phyloP scores from a whole-genome alignment of 768 basidiomycete genomes.

The Pleurotus pulmonarius region DNA sequence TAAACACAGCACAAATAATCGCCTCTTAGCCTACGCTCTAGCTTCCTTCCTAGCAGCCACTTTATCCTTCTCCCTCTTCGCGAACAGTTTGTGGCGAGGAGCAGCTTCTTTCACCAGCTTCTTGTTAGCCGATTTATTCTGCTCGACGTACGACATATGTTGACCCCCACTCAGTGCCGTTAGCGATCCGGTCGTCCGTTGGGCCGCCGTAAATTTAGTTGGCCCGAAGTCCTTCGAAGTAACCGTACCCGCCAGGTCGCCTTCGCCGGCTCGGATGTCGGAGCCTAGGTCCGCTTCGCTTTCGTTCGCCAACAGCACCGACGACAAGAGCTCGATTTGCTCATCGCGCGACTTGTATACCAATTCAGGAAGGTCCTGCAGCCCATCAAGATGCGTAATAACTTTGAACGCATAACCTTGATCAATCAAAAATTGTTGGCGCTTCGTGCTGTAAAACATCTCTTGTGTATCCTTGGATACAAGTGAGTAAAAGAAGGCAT shows the following conservation, averaged over 20 bases:
- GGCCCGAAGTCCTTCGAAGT: slow-evolving; percentile 87
- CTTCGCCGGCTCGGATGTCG: slow-evolving; percentile 80
- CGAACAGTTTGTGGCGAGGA: slow-evolving; percentile 74
- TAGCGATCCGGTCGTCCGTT: slow-evolving; percentile 79
- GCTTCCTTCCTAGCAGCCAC: slow-evolving; percentile 48
- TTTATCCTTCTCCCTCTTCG: slow-evolving; percentile 78
- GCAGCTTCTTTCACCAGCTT: slow-evolving; percentile 54
- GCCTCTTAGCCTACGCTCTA: neutral
- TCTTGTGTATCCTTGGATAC: slow-evolving; percentile 99
- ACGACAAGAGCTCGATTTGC: slow-evolving; percentile 94
- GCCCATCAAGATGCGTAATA: slow-evolving; percentile 94
- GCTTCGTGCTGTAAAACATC: slow-evolving; percentile 99
- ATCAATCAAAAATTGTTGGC: slow-evolving; percentile 97
- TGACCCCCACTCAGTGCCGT: slow-evolving; percentile 84
- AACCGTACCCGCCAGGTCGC: slow-evolving; percentile 80
- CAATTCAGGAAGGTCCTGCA: slow-evolving; percentile 80
- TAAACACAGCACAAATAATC: neutral
- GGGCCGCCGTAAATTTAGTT: slow-evolving; percentile 61
- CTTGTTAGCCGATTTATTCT: slow-evolving; percentile 89
- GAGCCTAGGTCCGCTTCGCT: slow-evolving; percentile 84
- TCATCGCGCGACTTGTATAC: slow-evolving; percentile 91
- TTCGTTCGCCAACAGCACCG: slow-evolving; percentile 88
- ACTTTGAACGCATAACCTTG: slow-evolving; percentile 99
- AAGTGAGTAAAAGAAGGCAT: slow-evolving; percentile 98
- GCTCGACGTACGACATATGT: slow-evolving; percentile 91